Percentiles rank a stretch among this genome's conserved stretches.
These are phyloP conservation scores for Prunus yedoensis DNA, from an alignment of 331 rosid genomes.

Conservation along the genomic window DNA sequence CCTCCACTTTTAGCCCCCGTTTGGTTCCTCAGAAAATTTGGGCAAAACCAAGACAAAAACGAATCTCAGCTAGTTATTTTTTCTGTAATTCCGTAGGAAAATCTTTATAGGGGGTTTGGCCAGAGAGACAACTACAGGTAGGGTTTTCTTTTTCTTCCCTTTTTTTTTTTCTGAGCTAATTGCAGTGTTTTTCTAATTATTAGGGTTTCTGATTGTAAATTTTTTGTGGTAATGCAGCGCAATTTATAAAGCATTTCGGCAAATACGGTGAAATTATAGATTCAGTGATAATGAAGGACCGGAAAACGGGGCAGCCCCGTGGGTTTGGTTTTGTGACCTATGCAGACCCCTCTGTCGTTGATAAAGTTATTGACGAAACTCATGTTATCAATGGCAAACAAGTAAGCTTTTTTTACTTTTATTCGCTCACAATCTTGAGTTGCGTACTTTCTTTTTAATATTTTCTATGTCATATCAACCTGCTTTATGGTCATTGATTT, in stretches of 20 bases:
- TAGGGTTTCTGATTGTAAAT: constrained; percentile 24
- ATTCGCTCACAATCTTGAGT: constrained; percentile 14
- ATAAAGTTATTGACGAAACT: constrained; percentile 80
- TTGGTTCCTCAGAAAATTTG: constrained; percentile 14
- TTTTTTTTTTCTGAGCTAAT: background rate
- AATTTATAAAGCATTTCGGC: constrained; percentile 91
- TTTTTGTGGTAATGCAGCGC: constrained; percentile 57
- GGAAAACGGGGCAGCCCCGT: constrained; percentile 96
- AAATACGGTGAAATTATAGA: constrained; percentile 90
- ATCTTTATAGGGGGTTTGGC: constrained; percentile 98
- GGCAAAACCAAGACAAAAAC: background rate
- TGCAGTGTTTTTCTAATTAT: background rate
- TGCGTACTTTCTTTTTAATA: background rate
- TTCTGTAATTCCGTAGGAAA: constrained; percentile 76
- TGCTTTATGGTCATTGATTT: constrained; percentile 29
- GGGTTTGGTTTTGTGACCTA: constrained; percentile 97
- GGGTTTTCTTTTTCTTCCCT: constrained; percentile 35
- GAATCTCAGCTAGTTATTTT: constrained; percentile 16
- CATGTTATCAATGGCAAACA: constrained; percentile 93
- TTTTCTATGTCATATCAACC: background rate
- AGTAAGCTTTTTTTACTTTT: constrained; percentile 40
- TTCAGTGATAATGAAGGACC: constrained; percentile 96
- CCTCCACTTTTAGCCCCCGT: constrained; percentile 1
- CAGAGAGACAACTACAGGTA: constrained; percentile 90
- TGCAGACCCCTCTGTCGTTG: constrained; percentile 89